Evolutionary conservation across 768 basidiomycete species (phyloP).

Genomic region (Gloeostereum incarnatum): DNA sequence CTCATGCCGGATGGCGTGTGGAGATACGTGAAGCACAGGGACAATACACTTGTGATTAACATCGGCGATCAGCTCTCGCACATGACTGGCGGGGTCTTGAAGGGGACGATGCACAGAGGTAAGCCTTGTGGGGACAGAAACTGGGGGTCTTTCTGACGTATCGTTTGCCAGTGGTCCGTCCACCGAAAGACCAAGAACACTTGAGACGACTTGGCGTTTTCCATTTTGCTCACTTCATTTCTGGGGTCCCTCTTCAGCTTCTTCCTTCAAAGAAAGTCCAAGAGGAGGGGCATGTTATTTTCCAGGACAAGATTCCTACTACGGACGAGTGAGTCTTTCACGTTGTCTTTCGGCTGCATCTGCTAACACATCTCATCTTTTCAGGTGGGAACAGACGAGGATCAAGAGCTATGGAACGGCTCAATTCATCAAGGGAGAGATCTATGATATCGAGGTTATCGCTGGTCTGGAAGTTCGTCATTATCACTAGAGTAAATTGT

Average conservation of each 20-base stretch:
- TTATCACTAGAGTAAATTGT: no score
- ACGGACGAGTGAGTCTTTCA: slow-evolving; percentile 15
- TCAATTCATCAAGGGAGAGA: slow-evolving; percentile 21
- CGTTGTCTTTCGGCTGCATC: background rate
- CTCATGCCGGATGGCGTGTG: slow-evolving; percentile 25
- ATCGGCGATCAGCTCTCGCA: slow-evolving; percentile 25
- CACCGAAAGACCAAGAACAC: slow-evolving; percentile 18
- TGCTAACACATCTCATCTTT: background rate
- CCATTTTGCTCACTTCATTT: slow-evolving; percentile 23
- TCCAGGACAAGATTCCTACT: slow-evolving; percentile 19
- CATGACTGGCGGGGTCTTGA: slow-evolving; percentile 23
- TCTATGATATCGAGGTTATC: slow-evolving; percentile 23
- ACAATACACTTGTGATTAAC: slow-evolving; percentile 23
- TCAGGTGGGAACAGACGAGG: slow-evolving; percentile 21
- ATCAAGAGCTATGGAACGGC: slow-evolving; percentile 22
- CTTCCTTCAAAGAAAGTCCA: slow-evolving; percentile 21
- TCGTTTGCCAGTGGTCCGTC: slow-evolving; percentile 17
- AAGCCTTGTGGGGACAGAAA: background rate
- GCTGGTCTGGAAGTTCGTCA: slow-evolving; percentile 21
- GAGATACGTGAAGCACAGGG: slow-evolving; percentile 24
- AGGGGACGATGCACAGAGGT: slow-evolving; percentile 26
- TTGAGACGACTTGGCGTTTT: slow-evolving; percentile 22
- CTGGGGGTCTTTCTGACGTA: background rate
- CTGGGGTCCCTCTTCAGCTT: slow-evolving; percentile 16
- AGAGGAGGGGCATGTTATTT: slow-evolving; percentile 17